Evolutionary conservation across 108 stramenopile genomes (phyloP), one percentile per base, ranked within the genome.

Genomic region (Craspedostauros australis): DNA sequence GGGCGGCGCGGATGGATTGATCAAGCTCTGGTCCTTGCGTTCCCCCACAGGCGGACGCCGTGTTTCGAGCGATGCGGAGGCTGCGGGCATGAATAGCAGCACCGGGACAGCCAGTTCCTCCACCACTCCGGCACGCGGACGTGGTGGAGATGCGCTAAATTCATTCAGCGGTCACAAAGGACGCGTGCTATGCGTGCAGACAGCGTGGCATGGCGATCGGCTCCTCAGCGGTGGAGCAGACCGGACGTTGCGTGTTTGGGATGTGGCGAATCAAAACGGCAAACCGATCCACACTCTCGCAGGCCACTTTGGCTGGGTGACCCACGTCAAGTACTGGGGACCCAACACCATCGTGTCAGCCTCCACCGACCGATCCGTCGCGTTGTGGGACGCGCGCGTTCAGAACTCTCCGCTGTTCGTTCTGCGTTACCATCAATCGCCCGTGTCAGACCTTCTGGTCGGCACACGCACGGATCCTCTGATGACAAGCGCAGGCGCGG

Each of bases 201-300:
- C 86, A 23, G 90, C 90, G 9, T 92, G 90, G 90, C 90, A 92
- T 55, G 90, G 86, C 7, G 90, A 92, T 50, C 75, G 84, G 27
- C 52, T 86, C 26, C 48, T 92, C 3, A 84, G 82, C 47, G 86
- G 90, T 30, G 90, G 86, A 22, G 79, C 84, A 6, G 90, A 92
- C 64, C 77, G 76, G 23, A 84, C 84, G 0, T 57, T 84, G 6
- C 69, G 86, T 37, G 59, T 92, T 5, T 92, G 90, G 90, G 90
- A 92, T 60, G 50, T 88, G 4, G 53, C 65, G 1, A 39, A 69
- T 5, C 76, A 75, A 12, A 64, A 58, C 45, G 70, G 74, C 1
- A 81, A 77, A 46, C 85, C 79, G 22, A 34, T 88, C 0, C 57
- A 79, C 21, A 66, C 70, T 11, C 36, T 92, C 19, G 65, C 47